phyloP scores from a whole-genome alignment of 1,284 basidiomycete species.

The Paramarasmius palmivorus region DNA sequence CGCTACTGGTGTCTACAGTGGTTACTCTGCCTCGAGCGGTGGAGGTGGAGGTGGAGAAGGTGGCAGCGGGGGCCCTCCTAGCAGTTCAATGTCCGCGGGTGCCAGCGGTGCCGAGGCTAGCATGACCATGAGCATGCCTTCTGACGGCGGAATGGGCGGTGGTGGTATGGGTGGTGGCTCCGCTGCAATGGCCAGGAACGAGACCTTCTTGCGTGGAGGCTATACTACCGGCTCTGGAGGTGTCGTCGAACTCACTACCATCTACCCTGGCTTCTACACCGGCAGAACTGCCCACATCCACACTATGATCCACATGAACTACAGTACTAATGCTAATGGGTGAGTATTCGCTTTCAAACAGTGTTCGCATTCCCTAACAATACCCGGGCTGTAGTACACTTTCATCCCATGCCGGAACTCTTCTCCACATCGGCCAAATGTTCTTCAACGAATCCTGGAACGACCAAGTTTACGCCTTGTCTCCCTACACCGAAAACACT shows the following conservation, averaged over 20 bases:
- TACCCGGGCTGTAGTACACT: slow-evolving; percentile 26
- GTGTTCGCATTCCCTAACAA: slow-evolving; percentile 9
- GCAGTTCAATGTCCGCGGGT: too few relatives aligned
- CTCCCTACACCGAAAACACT: slow-evolving; percentile 27
- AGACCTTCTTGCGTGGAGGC: slow-evolving; percentile 50
- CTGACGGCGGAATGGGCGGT: not conserved
- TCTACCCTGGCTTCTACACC: slow-evolving; percentile 50
- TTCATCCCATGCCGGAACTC: slow-evolving; percentile 26
- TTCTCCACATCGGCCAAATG: slow-evolving; percentile 42
- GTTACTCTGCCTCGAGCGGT: slow-evolving; percentile 17
- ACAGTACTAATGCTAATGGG: slow-evolving; percentile 29
- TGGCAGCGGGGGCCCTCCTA: not conserved
- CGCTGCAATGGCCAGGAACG: slow-evolving; percentile 20
- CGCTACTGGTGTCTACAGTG: slow-evolving; percentile 29
- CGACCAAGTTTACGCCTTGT: slow-evolving; percentile 29
- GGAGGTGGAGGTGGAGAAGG: not conserved
- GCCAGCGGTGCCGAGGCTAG: too few relatives aligned
- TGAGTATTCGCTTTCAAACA: slow-evolving; percentile 28
- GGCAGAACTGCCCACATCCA: slow-evolving; percentile 33
- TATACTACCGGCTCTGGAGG: slow-evolving; percentile 50
- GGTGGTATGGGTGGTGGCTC: slow-evolving; percentile 1
- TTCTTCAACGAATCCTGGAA: slow-evolving; percentile 46
- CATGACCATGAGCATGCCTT: not conserved
- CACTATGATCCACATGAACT: slow-evolving; percentile 30
- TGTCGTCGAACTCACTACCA: slow-evolving; percentile 50